Evolutionary conservation across 352 stramenopile genomes (phyloP), one percentile per base, ranked within the genome.

Genomic region (Phytophthora syringae): DNA sequence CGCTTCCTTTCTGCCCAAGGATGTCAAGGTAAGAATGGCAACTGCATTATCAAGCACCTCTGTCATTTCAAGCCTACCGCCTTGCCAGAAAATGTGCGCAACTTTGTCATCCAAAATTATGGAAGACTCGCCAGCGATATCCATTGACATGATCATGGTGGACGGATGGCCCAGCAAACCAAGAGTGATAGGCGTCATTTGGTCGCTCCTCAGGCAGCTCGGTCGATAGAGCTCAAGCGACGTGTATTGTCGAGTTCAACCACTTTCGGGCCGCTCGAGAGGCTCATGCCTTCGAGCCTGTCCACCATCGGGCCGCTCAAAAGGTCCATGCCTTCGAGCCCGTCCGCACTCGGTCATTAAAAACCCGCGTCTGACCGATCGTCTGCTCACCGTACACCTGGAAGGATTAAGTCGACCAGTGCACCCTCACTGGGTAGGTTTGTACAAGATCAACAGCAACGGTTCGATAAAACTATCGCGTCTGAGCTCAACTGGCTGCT

Each of bases 1-100:
- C 39, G 34, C 0, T 48, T 48, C 10, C 22, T 57, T 4, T 57
- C 50, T 24, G 50, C 50, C 0, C 50, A 57, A 47, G 50, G 50
- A 2, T 57, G 50, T 22, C 1, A 13, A 0, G 50, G 36, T 0
- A 57, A 48, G 22, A 57, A 48, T 25, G 50, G 50, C 4, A 48
- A 7, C 11, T 53, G 34, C 37, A 44, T 44, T 4, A 44, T 44
- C 37, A 44, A 24, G 13, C 9, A 24, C 2, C 10, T 44, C 4
- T 44, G 37, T 12, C 37, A 24, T 5, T 44, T 44, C n/a, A 44
- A 44, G 7, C 37, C 37, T 5, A 16, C 37, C 10, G 16, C 37
- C 1, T 5, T 44, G 9, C n/a, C 37, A 0, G 37, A 44, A 2
- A 24, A 9, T 20, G 13, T 22, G 18, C 30, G 15, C 6, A 18